Conservation (phyloP, 345 rosid genomes). For the Populus alba region DNA sequence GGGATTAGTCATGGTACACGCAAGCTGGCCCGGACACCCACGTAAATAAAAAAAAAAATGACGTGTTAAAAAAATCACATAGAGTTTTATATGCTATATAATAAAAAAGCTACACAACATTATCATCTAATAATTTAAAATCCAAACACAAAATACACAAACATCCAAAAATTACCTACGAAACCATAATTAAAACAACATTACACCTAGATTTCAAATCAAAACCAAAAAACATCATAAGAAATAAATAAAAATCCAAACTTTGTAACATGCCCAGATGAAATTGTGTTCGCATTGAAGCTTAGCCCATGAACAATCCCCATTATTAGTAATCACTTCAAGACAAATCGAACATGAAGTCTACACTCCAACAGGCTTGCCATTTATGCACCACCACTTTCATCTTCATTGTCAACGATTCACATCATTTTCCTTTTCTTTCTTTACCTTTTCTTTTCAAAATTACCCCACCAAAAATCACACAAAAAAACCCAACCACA, state of each 20-base stretch:
- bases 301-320: constrained; percentile 94
- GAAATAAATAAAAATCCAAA: neutral
- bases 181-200: neutral
- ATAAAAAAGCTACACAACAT: neutral
- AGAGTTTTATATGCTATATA: neutral
- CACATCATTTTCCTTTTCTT: constrained; percentile 31
- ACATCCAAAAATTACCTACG: neutral
- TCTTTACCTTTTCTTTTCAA: too few relatives aligned
- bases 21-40: too few relatives aligned
- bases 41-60: too few relatives aligned
- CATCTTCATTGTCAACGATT: constrained; percentile 49
- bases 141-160: neutral
- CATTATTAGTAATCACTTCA: constrained; percentile 62
- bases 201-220: constrained; percentile 28
- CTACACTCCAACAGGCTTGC: constrained; percentile 43
- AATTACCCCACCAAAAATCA: too few relatives aligned
- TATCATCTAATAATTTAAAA: neutral
- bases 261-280: constrained; percentile 61
- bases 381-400: constrained; percentile 42
- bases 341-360: constrained; percentile 96
- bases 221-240: neutral
- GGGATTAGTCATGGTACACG: too few relatives aligned
- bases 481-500: too few relatives aligned
- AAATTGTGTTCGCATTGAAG: constrained; percentile 93
- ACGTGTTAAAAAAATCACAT: neutral